Evolutionary conservation across 2,329 filamentous ascomycete genomes (phyloP), one percentile per base, ranked within the genome.

Genomic region (Fusarium sp.): DNA sequence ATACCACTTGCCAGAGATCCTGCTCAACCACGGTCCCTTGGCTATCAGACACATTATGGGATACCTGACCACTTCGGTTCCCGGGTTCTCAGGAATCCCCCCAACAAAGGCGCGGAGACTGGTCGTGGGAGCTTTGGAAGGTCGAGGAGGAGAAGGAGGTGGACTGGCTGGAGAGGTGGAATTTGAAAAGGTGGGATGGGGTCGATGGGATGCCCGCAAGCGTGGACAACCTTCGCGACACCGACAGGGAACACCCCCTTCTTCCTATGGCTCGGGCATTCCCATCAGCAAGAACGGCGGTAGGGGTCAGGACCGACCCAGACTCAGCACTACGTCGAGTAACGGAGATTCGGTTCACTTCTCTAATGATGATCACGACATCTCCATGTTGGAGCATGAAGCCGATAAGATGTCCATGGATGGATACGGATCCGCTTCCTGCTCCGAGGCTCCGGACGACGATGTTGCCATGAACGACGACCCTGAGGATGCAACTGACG

Each of bases 121-220:
- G 62, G 94, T 98, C 7, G 95, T 98, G n/a, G 92, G 91, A 62
- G 95, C 94, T 63, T 83, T 98, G 71, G 95, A 98, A 82, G 92
- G 92, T 73, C 91, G 92, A 73, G 87, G 87, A 72, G 87, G 87
- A 67, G 86, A 89, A 69, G 85, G 86, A 62, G 88, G 89, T 65
- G 87, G 88, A 58, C 77, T 87, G 65, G 85, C 90, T 66, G 90
- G 91, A 70, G 90, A 93, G 72, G 91, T 96, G 74, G 87, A 91
- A 76, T 98, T 97, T 77, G 92, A 97, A 80, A 98, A 98, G 85
- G 94, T 98, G 62, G 95, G 95, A 76, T 98, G 95, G 95, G 96
- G 96, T 62, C 90, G 94, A 71, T 99, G 95, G 95, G 92, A 97
- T 80, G 96, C 94, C 65, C 90, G 90, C 77, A 86, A 89, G 77